These are phyloP conservation scores for Amaranthus hypochondriacus DNA, from an alignment of 148 eudicot genomes.

Conservation along the genomic window DNA sequence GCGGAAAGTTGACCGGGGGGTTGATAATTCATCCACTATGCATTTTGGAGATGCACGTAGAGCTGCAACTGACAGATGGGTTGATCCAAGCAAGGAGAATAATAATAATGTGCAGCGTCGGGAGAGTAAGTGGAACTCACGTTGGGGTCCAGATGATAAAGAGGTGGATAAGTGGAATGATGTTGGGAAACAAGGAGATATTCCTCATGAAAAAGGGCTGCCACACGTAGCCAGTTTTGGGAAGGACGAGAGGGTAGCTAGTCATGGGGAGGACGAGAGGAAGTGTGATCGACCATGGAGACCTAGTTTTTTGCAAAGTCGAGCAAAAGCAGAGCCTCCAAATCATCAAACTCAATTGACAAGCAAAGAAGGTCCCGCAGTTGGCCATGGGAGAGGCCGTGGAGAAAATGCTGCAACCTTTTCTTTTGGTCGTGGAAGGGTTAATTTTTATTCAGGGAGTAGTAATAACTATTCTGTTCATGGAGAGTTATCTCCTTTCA, in stretches of 20 bases:
- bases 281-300: constrained; percentile 94
- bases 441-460: constrained; percentile 33
- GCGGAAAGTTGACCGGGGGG: constrained; percentile 59
- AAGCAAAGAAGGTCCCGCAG: constrained; percentile 47
- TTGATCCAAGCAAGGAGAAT: constrained; percentile 59
- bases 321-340: constrained; percentile 61
- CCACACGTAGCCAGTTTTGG: constrained; percentile 39
- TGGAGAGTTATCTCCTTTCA: constrained; percentile 47
- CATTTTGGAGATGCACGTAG: constrained; percentile 71
- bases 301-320: constrained; percentile 49
- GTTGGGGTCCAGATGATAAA: constrained; percentile 85
- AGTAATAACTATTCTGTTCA: constrained; percentile 20
- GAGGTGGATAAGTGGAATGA: constrained; percentile 68
- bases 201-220: constrained; percentile 51
- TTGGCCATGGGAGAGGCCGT: constrained; percentile 60
- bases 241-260: constrained; percentile 31
- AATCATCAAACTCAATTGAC: constrained; percentile 43
- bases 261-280: constrained; percentile 29
- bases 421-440: constrained; percentile 44
- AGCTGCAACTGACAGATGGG: constrained; percentile 53
- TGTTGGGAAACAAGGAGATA: constrained; percentile 47
- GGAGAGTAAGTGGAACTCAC: constrained; percentile 86
- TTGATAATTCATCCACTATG: constrained; percentile 43
- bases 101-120: constrained; percentile 63
- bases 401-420: no score